Conservation (phyloP, 129 eudicot species). For the Pulicaria dysenterica region DNA sequence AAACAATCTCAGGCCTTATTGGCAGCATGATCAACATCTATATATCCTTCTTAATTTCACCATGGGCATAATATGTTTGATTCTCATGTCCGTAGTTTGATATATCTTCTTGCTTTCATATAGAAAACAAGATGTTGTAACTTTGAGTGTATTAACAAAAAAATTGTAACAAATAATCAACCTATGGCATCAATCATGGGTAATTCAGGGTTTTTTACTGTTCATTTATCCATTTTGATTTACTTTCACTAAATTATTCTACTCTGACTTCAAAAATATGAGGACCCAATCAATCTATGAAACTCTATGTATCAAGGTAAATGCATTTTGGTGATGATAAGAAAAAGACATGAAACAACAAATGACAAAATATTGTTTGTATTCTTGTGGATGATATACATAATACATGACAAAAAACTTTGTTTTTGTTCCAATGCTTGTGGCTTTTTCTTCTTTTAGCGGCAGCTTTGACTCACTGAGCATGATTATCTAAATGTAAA, state of each 20-base stretch:
- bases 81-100: slow-evolving; percentile 9
- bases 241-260: not conserved
- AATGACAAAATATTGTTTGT: not conserved
- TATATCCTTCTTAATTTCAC: slow-evolving; percentile 5
- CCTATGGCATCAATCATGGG: not conserved
- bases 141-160: slow-evolving; percentile 13
- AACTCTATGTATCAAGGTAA: not conserved
- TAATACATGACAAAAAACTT: slow-evolving; percentile 9
- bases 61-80: slow-evolving; percentile 23
- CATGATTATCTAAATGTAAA: not conserved
- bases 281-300: not conserved
- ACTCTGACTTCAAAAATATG: not conserved
- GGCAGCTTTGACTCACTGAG: not conserved
- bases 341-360: not conserved
- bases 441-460: not conserved
- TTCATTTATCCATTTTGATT: not conserved
- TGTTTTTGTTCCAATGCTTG: not conserved
- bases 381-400: not conserved
- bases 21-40: slow-evolving; percentile 33
- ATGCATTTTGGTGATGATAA: not conserved
- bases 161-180: slow-evolving; percentile 5
- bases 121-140: slow-evolving; percentile 1
- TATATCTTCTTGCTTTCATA: slow-evolving; percentile 8
- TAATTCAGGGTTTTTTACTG: not conserved
- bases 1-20: slow-evolving; percentile 30